These are phyloP conservation scores for Plasmodium billcollinsi DNA, from an alignment of 169 alveolate species.

Conservation along the genomic window DNA sequence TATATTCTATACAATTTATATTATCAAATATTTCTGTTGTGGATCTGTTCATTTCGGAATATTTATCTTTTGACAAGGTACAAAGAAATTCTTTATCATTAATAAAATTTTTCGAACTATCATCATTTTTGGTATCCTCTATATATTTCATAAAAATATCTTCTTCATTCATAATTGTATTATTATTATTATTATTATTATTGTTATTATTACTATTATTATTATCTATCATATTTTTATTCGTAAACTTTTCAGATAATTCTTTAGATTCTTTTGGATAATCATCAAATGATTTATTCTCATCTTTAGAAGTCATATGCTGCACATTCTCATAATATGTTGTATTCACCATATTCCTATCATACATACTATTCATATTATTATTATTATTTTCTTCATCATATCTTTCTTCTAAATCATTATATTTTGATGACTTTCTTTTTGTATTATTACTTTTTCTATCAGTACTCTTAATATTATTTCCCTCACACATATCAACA, in stretches of 20 bases:
- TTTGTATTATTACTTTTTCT: neutral
- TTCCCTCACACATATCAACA: neutral
- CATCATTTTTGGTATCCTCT: slow-evolving; percentile 17
- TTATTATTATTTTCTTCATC: slow-evolving; percentile 1
- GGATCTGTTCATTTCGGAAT: neutral
- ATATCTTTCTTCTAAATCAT: neutral
- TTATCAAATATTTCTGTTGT: neutral
- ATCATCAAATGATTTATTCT: neutral
- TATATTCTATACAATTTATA: neutral
- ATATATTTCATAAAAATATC: slow-evolving; percentile 9
- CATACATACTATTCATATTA: slow-evolving; percentile 16
- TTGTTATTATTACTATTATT: neutral
- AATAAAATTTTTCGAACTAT: neutral
- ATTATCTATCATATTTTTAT: neutral
- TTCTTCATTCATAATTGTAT: slow-evolving; percentile 12
- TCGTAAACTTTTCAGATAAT: neutral
- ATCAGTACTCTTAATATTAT: neutral
- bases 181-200: neutral
- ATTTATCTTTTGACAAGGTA: neutral
- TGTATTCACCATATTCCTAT: slow-evolving; percentile 22
- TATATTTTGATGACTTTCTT: neutral
- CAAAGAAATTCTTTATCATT: neutral
- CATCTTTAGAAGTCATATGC: neutral
- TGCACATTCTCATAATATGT: slow-evolving; percentile 20
- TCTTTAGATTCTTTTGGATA: slow-evolving; percentile 4